Conservation (phyloP, 1,284 basidiomycete species). For the Athelia sp. region DNA sequence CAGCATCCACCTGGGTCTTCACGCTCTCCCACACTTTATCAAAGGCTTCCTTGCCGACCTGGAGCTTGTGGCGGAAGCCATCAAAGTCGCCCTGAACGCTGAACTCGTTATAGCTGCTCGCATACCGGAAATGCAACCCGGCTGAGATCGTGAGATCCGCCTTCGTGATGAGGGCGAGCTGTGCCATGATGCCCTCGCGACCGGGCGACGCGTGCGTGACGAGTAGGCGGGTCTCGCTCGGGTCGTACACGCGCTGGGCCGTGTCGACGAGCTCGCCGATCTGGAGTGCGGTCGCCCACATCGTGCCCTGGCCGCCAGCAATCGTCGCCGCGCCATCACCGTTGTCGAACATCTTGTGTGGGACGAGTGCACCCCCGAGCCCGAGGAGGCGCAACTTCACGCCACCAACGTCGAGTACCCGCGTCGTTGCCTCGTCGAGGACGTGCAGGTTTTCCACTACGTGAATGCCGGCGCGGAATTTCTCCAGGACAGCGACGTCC, state of each 20-base stretch:
- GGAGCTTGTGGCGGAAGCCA: conserved; percentile 81
- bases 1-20: conserved; percentile 85
- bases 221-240: conserved; percentile 89
- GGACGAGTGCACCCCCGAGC: conserved; percentile 91
- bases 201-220: conserved; percentile 92
- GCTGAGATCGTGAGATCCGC: conserved; percentile 94
- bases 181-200: conserved; percentile 88
- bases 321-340: conserved; percentile 94
- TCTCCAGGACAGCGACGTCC: conserved; percentile 90
- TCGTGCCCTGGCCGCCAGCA: conserved; percentile 95
- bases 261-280: conserved; percentile 98
- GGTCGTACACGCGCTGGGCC: conserved; percentile 90
- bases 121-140: conserved; percentile 96
- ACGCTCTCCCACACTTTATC: conserved; percentile 93
- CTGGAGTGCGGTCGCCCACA: conserved; percentile 98
- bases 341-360: conserved; percentile 97
- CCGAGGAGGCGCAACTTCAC: conserved; percentile 92
- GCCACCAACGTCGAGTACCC: conserved; percentile 87
- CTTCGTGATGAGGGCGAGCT: conserved; percentile 87
- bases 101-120: conserved; percentile 96
- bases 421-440: conserved; percentile 92
- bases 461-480: conserved; percentile 82
- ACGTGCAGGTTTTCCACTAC: conserved; percentile 85
- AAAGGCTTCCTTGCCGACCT: conserved; percentile 77
- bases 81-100: conserved; percentile 90